phyloP scores from a whole-genome alignment of 805 yeast genomes.

The Lipomyces yamanashiensis region DNA sequence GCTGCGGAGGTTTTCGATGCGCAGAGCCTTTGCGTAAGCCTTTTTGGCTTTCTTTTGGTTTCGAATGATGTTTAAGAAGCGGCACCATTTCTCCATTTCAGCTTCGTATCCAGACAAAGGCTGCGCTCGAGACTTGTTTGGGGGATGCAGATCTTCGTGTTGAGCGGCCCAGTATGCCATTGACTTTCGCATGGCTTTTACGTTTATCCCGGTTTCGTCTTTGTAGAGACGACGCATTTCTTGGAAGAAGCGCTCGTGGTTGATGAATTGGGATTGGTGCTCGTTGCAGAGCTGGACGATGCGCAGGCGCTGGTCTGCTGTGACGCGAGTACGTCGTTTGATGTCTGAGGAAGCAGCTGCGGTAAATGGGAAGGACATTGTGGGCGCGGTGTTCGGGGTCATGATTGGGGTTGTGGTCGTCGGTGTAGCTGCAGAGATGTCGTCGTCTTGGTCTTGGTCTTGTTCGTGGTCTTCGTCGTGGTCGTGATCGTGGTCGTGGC shows the following conservation, averaged over 20 bases:
- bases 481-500: not conserved
- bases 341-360: not conserved
- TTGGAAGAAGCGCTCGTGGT: slow-evolving; percentile 3
- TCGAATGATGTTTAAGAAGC: not conserved
- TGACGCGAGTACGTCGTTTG: not conserved
- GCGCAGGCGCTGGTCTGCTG: slow-evolving; percentile 3
- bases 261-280: not conserved
- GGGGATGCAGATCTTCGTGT: not conserved
- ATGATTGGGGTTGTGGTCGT: too few species aligned
- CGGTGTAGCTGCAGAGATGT: not conserved
- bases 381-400: too few species aligned
- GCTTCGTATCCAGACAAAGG: not conserved
- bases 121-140: not conserved
- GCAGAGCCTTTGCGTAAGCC: not conserved
- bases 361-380: too few species aligned
- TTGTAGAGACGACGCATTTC: not conserved
- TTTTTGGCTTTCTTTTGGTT: not conserved
- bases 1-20: not conserved
- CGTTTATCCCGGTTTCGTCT: not conserved
- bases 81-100: slow-evolving; percentile 2
- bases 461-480: slow-evolving; percentile 3
- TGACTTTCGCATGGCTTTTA: slow-evolving; percentile 4
- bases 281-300: slow-evolving; percentile 1
- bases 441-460: too few species aligned
- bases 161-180: not conserved